A percentile compares a stretch with the other conserved stretches of the same genome.
Conservation (phyloP, 345 rosid genomes). For the Hirschfeldia incana region DNA sequence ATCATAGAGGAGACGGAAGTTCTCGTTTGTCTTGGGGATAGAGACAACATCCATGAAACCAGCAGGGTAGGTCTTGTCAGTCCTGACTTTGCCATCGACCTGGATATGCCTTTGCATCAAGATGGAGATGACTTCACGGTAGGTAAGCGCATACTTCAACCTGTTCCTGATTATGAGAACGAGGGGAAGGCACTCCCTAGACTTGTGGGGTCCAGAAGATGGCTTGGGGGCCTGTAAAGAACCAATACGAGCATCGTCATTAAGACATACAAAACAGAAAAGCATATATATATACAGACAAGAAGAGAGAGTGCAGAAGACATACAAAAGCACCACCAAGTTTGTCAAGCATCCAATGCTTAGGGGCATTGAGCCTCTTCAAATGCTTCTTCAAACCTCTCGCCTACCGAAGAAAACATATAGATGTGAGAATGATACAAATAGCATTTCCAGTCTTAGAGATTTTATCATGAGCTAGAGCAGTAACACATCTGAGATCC, state of each 20-base stretch:
- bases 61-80: not conserved
- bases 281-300: not conserved
- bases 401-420: constrained; percentile 41
- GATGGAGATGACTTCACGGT: not conserved
- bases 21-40: constrained; percentile 78
- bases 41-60: constrained; percentile 60
- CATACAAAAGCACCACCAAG: constrained; percentile 44
- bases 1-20: constrained; percentile 73
- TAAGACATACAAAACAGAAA: not conserved
- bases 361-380: constrained; percentile 93
- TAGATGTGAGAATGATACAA: not conserved
- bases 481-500: constrained; percentile 19
- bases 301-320: not conserved
- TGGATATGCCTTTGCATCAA: not conserved
- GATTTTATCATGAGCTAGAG: not conserved
- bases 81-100: not conserved
- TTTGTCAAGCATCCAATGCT: constrained; percentile 70
- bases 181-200: not conserved
- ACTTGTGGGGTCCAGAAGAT: not conserved
- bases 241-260: not conserved
- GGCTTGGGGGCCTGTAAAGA: not conserved
- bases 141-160: not conserved
- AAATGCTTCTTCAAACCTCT: constrained; percentile 82
- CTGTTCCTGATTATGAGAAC: not conserved
- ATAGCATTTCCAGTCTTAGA: not conserved